These are phyloP conservation scores for Rhodotorula babjevae DNA, from an alignment of 768 basidiomycete species.

Conservation along the genomic window DNA sequence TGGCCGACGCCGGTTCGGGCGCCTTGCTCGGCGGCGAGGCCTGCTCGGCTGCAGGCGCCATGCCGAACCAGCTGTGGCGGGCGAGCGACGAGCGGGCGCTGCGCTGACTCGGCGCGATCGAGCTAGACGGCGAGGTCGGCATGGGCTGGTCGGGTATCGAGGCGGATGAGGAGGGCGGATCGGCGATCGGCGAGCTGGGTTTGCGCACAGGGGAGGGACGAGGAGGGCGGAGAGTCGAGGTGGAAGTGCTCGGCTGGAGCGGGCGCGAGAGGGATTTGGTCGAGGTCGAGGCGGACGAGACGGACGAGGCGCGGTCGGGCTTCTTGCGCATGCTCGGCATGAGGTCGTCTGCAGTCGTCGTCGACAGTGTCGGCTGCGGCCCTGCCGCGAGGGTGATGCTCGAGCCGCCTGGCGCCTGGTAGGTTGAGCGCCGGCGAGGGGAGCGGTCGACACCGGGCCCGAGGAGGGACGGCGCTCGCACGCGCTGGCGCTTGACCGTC, in stretches of 20 bases:
- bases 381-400: neutral
- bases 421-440: neutral
- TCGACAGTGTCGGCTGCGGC: conserved; percentile 3
- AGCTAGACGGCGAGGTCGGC: neutral
- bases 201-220: neutral
- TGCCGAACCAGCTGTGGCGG: conserved; percentile 1
- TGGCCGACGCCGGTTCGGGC: no score
- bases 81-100: neutral
- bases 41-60: no score
- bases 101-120: neutral
- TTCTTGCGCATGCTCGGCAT: conserved; percentile 12
- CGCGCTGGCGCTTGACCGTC: neutral
- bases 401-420: neutral
- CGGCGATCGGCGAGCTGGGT: neutral
- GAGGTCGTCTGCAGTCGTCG: conserved; percentile 5
- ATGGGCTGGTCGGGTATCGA: neutral
- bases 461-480: neutral
- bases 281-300: conserved; percentile 2
- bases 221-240: neutral
- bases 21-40: no score
- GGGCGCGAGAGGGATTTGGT: neutral
- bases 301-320: neutral
- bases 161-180: neutral
- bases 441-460: neutral
- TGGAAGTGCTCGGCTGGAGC: neutral